Evolutionary conservation across 169 alveolate genomes (phyloP).

Genomic region (Plasmodium gonderi): DNA sequence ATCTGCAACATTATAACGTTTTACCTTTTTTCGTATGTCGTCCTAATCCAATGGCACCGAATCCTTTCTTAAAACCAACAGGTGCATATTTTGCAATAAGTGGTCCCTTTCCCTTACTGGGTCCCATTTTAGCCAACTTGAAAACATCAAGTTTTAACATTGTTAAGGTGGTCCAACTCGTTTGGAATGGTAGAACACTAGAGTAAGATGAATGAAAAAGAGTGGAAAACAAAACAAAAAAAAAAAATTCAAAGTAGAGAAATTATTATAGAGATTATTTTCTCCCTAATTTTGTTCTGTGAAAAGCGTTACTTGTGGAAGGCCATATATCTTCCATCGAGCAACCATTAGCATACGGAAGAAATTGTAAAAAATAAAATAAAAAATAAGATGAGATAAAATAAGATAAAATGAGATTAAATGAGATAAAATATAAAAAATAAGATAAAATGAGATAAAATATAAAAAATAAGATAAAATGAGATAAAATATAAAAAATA

Average conservation of each 20-base stretch:
- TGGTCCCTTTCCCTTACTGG: constrained; percentile 91
- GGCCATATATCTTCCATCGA: too few relatives aligned
- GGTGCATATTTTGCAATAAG: constrained; percentile 89
- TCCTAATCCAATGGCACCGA: constrained; percentile 91
- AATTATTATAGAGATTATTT: too few relatives aligned
- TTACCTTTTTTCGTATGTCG: constrained; percentile 89
- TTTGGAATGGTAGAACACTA: too few relatives aligned
- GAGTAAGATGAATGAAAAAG: too few relatives aligned
- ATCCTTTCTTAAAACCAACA: constrained; percentile 90
- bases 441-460: background rate
- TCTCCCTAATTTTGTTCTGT: too few relatives aligned
- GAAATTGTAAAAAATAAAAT: background rate
- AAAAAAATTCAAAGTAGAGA: too few relatives aligned
- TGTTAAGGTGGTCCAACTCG: background rate
- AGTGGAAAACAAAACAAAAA: background rate
- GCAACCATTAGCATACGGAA: too few relatives aligned
- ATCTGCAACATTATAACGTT: background rate
- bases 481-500: too few relatives aligned
- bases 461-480: too few relatives aligned
- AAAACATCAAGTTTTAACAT: constrained; percentile 71
- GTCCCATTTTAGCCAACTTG: constrained; percentile 82
- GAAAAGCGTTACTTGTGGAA: too few relatives aligned
- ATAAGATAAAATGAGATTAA: background rate
- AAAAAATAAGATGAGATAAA: background rate
- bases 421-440: background rate